Evolutionary conservation across 805 yeast genomes (phyloP).

Genomic region (Hyphopichia homilentoma): DNA sequence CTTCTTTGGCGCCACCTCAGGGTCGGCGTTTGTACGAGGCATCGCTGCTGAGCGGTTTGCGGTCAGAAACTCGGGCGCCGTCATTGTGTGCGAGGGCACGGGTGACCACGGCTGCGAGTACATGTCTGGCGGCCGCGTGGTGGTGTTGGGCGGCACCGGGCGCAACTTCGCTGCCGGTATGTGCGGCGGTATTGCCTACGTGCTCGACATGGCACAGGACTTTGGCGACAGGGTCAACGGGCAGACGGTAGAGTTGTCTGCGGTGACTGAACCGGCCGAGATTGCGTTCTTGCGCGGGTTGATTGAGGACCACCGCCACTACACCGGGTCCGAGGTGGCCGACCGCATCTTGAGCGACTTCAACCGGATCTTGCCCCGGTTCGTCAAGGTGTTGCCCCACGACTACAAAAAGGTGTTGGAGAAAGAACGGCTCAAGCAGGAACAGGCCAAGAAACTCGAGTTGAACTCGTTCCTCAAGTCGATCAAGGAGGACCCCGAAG

Average conservation of each 20-base stretch:
- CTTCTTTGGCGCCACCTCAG: conserved; percentile 96
- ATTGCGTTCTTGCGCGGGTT: conserved; percentile 91
- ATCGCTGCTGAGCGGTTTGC: conserved; percentile 98
- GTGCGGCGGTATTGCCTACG: conserved; percentile 99
- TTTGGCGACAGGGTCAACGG: conserved; percentile 74
- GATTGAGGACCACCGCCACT: conserved; percentile 92
- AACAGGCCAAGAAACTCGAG: conserved; percentile 63
- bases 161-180: conserved; percentile 96
- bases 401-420: conserved; percentile 91
- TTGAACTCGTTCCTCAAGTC: conserved; percentile 62
- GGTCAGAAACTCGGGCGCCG: conserved; percentile 98
- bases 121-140: conserved; percentile 99
- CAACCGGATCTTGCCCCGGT: conserved; percentile 81
- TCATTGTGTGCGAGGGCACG: conserved; percentile 92
- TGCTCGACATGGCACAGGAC: conserved; percentile 92
- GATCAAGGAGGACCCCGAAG: conserved; percentile 76
- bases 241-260: conserved; percentile 77
- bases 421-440: conserved; percentile 62
- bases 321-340: conserved; percentile 90
- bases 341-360: conserved; percentile 78
- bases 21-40: conserved; percentile 91
- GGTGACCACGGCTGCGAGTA: conserved; percentile 99
- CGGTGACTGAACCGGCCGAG: conserved; percentile 81
- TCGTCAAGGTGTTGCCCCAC: conserved; percentile 88
- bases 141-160: conserved; percentile 87